Base-by-base conservation (phyloP, 352 stramenopile species). In the Pythium volutum region DNA sequence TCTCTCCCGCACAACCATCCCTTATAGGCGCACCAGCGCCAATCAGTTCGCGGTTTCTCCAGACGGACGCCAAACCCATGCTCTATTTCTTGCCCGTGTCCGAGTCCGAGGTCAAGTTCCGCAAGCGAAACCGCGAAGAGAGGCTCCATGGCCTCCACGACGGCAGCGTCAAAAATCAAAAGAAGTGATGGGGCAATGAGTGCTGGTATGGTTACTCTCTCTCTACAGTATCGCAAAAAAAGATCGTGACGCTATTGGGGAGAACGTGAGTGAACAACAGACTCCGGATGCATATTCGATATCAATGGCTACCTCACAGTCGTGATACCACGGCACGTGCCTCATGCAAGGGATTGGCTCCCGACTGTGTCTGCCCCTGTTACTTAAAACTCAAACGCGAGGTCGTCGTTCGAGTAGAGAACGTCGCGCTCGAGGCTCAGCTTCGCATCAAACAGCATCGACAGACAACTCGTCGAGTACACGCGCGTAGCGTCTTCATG, bases 401-500 rank as follows among this genome's bases (percentile, higher is more conserved):
- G 79, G 64, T 90, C 83, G 46, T 63, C 55, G 46, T 86, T 84
- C 50, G 83, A 88, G 60, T 92, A 87, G 56, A 90, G 64, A 62
- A 92, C 78, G 67, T 93, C 84, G 23, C 80, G 73, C 67, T 93
- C 86, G 16, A 95, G 74, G 31, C 80, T 75, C 46, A 95, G 75
- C 67, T 95, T 95, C 50, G 82, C 80, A 67, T 92, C 84, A 64
- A 89, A 91, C 54, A 95, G 62, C 55, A 93, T 81, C 55, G 83
- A 88, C 45, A 86, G 59, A 53, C 85, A 93, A 54, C 63, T 84
- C 33, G 67, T 79, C 46, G 77, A 73, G 62, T 88, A 86, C 27
- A 75, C 49, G 29, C 81, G 88, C n/a, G 88, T 69, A 39, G 61
- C 69, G 49, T 88, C 82, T 10, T 88, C 52, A 34, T 64, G 63